Conservation (phyloP, 805 yeast species). For the Phaffomyces opuntiae region DNA sequence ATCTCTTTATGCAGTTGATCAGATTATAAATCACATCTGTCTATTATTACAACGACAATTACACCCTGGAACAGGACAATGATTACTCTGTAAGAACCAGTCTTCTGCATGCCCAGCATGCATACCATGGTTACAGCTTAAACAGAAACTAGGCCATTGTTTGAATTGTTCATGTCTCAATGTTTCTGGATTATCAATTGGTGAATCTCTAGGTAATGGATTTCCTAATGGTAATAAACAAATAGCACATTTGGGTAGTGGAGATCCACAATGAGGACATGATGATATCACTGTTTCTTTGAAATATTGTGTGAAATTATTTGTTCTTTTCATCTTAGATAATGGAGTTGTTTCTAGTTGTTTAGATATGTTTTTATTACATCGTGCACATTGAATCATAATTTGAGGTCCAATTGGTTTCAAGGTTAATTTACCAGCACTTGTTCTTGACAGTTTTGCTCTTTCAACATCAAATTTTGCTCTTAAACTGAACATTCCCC, state of each 20-base stretch:
- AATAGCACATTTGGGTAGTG: slow-evolving; percentile 85
- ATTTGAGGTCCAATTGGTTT: slow-evolving; percentile 64
- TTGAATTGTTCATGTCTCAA: slow-evolving; percentile 33
- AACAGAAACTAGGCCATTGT: slow-evolving; percentile 88
- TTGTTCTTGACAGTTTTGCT: slow-evolving; percentile 51
- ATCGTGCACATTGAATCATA: slow-evolving; percentile 70
- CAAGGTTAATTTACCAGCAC: slow-evolving; percentile 39
- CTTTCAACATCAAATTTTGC: slow-evolving; percentile 84
- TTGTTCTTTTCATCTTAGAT: slow-evolving; percentile 8
- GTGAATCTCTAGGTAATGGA: slow-evolving; percentile 36
- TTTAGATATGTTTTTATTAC: slow-evolving; percentile 64
- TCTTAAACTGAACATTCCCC: slow-evolving; percentile 71
- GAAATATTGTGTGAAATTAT: slow-evolving; percentile 6
- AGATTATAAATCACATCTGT: slow-evolving; percentile 10
- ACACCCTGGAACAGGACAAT: slow-evolving; percentile 95
- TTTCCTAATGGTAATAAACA: slow-evolving; percentile 77
- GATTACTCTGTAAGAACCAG: slow-evolving; percentile 83
- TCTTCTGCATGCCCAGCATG: slow-evolving; percentile 95
- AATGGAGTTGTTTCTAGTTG: slow-evolving; percentile 11
- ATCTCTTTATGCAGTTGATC: no score
- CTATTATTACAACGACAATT: slow-evolving; percentile 70
- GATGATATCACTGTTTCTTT: slow-evolving; percentile 13
- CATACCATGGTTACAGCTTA: slow-evolving; percentile 87
- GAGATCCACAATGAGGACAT: slow-evolving; percentile 84
- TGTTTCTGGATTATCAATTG: slow-evolving; percentile 11